Evolutionary conservation across 2,329 filamentous ascomycete species (phyloP), one percentile per base, ranked within the genome.

Genomic region (Xylariaceae sp.): DNA sequence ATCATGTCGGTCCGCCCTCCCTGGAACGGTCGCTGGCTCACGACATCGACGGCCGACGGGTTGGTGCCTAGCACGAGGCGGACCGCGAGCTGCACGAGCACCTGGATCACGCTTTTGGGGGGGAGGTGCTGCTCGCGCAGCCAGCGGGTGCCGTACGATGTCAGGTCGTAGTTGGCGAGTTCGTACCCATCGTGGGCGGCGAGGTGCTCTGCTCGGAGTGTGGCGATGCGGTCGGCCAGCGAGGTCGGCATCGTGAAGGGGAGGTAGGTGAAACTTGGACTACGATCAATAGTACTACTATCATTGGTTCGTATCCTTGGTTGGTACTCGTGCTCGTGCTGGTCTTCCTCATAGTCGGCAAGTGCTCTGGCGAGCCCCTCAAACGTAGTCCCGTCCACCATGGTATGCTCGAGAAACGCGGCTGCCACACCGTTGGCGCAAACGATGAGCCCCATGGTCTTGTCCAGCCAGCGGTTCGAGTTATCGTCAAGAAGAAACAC

Each of bases 381-480:
- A 46, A 40, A 33, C 49, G 50, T 49, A 10, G 39, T 42, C 20
- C 54, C 54, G 24, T 57, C 54, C 18, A 57, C 35, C 26, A 41
- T 46, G 27, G 45, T 37, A 29, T 57, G 44, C 29, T 57, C 54
- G 13, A 26, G 33, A 10, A 54, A 41, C 13, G 39, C 33, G 8
- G 50, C 50, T 5, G 54, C 39, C 11, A 36, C 33, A 11, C 54
- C 54, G 16, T 57, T 54, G 2, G 44, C 37, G 36, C 53, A 46
- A 6, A 57, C 45, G 11, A 50, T 42, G 21, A 54, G 47, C 23
- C 32, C 26, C 39, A 50, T 43, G 3, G 46, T 54, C 32, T 57
- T 57, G 21, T 57, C 54, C 8, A 54, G 44, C 54, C 54, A 57
- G 18, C 54, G 45, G 29, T 57, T 57, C 10, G 48, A 44, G 29